Evolutionary conservation across 2,329 filamentous ascomycete species (phyloP).

Genomic region (Capronia epimyces): DNA sequence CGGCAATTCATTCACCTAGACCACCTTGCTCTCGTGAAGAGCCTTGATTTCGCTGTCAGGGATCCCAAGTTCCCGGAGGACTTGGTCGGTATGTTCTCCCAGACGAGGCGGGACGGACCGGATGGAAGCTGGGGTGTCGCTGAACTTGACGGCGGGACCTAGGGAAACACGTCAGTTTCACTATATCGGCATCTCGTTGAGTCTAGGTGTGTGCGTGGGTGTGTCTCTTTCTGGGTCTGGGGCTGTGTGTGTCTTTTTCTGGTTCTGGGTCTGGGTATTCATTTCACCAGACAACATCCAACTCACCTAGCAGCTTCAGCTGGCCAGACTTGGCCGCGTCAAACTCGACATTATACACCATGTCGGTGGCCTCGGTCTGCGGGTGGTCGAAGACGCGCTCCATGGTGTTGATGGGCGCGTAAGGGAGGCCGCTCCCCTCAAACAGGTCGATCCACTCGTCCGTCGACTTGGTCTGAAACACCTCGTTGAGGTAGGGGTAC

Average conservation of each 20-base stretch:
- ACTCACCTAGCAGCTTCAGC: constrained; percentile 31
- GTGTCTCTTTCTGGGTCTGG: no score
- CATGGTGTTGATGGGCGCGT: constrained; percentile 45
- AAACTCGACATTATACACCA: constrained; percentile 33
- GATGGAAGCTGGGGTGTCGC: constrained; percentile 30
- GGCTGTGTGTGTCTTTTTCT: no score
- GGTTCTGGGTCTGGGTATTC: no score
- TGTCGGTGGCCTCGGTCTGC: constrained; percentile 39
- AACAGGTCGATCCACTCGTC: constrained; percentile 40
- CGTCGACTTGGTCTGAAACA: constrained; percentile 37
- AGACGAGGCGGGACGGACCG: constrained; percentile 29
- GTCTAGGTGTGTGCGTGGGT: no score
- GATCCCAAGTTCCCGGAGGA: constrained; percentile 28
- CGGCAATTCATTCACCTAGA: no score
- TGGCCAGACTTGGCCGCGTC: constrained; percentile 27
- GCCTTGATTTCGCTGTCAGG: neutral
- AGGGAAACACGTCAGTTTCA: neutral
- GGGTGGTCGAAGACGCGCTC: constrained; percentile 43
- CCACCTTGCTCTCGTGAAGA: no score
- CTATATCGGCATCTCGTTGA: neutral
- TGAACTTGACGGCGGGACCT: constrained; percentile 34
- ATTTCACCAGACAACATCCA: no score
- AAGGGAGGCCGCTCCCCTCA: constrained; percentile 43
- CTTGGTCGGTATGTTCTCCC: constrained; percentile 33
- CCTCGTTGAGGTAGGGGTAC: constrained; percentile 34